Evolutionary conservation across 2,329 filamentous ascomycete genomes (phyloP), one percentile per base, ranked within the genome.

Genomic region (Penicillium concentricum): DNA sequence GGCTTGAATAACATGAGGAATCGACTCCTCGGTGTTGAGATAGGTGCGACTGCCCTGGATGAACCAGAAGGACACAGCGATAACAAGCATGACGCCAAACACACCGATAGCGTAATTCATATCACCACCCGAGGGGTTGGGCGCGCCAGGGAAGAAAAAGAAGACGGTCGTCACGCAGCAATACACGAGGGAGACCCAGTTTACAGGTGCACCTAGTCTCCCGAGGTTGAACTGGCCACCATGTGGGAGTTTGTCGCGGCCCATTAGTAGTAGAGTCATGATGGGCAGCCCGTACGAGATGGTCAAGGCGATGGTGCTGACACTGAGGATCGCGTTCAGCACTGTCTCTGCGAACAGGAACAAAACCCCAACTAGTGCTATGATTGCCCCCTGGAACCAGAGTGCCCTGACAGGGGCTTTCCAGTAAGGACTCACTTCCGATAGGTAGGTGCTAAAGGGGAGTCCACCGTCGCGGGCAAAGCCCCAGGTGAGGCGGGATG

Each of bases 51-150:
- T 72, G 1, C 80, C 81, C 59, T 77, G 76, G 42, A 79, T 20
- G 32, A 81, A 67, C 81, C 81, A 84, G 59, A 83, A 83, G 0
- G 68, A 72, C 0, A 81, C 51, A 0, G 80, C 74, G 15, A 83
- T 72, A 3, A 81, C 69, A 46, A 83, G 61, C 80, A 83, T 81
- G 30, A 83, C 74, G 0, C 79, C 81, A 59, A 84, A 83, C 0
- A 83, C 81, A 1, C 76, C 81, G 60, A 83, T 82, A 8, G 82
- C 81, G 63, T 79, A 84, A 64, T 84, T 84, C 81, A 83, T 84
- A 54, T 83, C 79, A n/a, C 71, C 68, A 0, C 72, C 66, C 0
- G 74, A 58, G 0, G 81, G 81, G 49, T 76, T 75, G 0, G 81
- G 81, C 0, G 58, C 60, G 0, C 67, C 65, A 0, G 81, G 81